Base-by-base conservation (phyloP, 2,329 filamentous ascomycete genomes). In the Trichoderma sp. region DNA sequence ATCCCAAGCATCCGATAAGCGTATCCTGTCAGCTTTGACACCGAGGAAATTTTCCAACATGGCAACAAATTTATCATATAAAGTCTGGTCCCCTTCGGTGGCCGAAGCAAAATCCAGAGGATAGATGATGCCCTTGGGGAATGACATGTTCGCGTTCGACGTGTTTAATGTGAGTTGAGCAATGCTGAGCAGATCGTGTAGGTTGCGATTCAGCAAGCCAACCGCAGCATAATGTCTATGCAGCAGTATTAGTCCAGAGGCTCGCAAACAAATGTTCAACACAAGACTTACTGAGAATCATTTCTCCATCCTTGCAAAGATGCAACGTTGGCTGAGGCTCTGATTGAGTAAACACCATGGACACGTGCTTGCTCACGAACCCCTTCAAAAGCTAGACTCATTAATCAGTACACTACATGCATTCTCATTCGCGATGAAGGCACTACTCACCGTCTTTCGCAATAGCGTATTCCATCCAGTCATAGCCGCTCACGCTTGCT, bases 401-500 rank as follows among this genome's bases (percentile, higher is more conserved):
- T 12, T 12, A 4, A 56, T 70, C 12, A 68, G 58, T 6, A 34
- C 17, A 17, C 32, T 27, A 9, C 12, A 34, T 19, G 2, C 13
- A 13, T 48, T 48, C 10, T 6, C 12, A 22, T 60, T n/a, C 7
- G 19, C 15, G 5, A 34, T n/a, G 4, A 48, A 15, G 3, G 9
- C 25, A 34, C 79, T 70, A 34, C 79, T 70, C 58, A 80, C 80
- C 68, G 70, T 80, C 78, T 65, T 81, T 57, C 1, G 76, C 76
- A 65, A 81, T 69, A 2, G 80, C 75, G 27, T 76, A 66, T 34
- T 78, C 75, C 5, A 84, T 64, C 82, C 82, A 84, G 5, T 76
- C 71, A 67, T 84, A 84, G 0, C 76, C 76, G 13, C 77, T 76
- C 8, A 81, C 59, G 1, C 78, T 77, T 9, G 76, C 76, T 0